These are phyloP conservation scores for Phytophthora chlamydospora DNA, from an alignment of 352 stramenopile genomes.

Conservation along the genomic window DNA sequence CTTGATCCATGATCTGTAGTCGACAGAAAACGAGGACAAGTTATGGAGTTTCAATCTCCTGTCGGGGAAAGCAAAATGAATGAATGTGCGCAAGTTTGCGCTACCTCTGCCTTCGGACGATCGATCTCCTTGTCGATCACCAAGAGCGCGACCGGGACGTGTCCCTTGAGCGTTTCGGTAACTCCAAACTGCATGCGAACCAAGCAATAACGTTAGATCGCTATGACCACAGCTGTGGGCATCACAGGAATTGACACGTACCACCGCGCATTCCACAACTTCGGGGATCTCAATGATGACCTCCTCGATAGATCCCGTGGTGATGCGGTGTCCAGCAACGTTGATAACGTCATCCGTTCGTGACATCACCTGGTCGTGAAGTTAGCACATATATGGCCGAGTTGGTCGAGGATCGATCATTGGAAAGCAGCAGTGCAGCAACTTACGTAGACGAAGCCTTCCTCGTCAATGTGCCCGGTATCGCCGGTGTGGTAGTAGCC, in stretches of 20 bases:
- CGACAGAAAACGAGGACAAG: slow-evolving; percentile 8
- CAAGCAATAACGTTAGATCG: slow-evolving; percentile 15
- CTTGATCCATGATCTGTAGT: slow-evolving; percentile 40
- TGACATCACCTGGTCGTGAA: slow-evolving; percentile 76
- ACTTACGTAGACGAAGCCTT: slow-evolving; percentile 89
- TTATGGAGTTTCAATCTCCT: not conserved
- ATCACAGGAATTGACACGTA: slow-evolving; percentile 22
- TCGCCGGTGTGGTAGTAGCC: slow-evolving; percentile 93
- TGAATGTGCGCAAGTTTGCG: not conserved
- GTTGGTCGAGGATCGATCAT: slow-evolving; percentile 1
- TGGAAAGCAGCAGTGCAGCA: not conserved
- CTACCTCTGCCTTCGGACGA: slow-evolving; percentile 42
- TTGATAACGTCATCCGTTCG: slow-evolving; percentile 94
- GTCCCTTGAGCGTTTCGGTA: slow-evolving; percentile 48
- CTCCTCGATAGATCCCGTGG: slow-evolving; percentile 90
- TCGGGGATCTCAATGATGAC: slow-evolving; percentile 82
- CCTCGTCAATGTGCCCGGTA: slow-evolving; percentile 87
- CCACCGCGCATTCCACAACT: slow-evolving; percentile 89
- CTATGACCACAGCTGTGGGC: not conserved
- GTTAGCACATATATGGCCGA: slow-evolving; percentile 3
- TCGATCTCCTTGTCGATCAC: slow-evolving; percentile 53
- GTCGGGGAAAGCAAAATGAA: too few species aligned
- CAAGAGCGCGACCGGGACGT: slow-evolving; percentile 50
- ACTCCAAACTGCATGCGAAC: slow-evolving; percentile 47
- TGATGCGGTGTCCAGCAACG: slow-evolving; percentile 87